Evolutionary conservation across 306 rosid genomes (phyloP).

Genomic region (Cicer arietinum): DNA sequence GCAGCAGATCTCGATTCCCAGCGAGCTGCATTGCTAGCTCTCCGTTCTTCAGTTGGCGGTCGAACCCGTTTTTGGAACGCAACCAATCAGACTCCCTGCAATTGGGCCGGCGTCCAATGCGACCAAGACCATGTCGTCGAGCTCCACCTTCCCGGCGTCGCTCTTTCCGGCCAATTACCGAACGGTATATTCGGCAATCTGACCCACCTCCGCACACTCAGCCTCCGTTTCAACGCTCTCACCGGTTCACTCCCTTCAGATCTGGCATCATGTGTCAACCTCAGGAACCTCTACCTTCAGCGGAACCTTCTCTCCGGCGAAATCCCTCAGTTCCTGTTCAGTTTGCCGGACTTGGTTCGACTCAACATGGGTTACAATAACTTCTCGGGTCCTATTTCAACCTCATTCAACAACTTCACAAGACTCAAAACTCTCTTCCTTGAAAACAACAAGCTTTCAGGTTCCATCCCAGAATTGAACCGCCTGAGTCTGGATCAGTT

Average conservation of each 20-base stretch:
- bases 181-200: slow-evolving; percentile 57
- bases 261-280: slow-evolving; percentile 59
- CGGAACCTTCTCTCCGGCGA: slow-evolving; percentile 54
- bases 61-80: slow-evolving; percentile 64
- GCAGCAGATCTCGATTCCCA: slow-evolving; percentile 58
- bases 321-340: slow-evolving; percentile 52
- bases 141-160: slow-evolving; percentile 69
- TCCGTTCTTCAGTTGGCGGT: slow-evolving; percentile 58
- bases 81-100: slow-evolving; percentile 51
- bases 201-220: slow-evolving; percentile 63
- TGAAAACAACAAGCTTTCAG: slow-evolving; percentile 53
- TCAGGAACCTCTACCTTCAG: slow-evolving; percentile 68
- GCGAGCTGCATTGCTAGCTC: slow-evolving; percentile 61
- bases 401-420: slow-evolving; percentile 44
- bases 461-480: slow-evolving; percentile 51
- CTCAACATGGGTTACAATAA: slow-evolving; percentile 68
- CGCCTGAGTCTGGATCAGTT: slow-evolving; percentile 53
- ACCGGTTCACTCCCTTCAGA: slow-evolving; percentile 61
- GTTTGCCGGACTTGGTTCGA: slow-evolving; percentile 54
- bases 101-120: slow-evolving; percentile 68
- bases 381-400: slow-evolving; percentile 56
- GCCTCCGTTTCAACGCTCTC: slow-evolving; percentile 68
- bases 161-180: slow-evolving; percentile 66
- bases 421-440: slow-evolving; percentile 58
- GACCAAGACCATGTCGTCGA: slow-evolving; percentile 50